Evolutionary conservation across 805 yeast species (phyloP).

Genomic region (Nakazawaea ambrosiae): DNA sequence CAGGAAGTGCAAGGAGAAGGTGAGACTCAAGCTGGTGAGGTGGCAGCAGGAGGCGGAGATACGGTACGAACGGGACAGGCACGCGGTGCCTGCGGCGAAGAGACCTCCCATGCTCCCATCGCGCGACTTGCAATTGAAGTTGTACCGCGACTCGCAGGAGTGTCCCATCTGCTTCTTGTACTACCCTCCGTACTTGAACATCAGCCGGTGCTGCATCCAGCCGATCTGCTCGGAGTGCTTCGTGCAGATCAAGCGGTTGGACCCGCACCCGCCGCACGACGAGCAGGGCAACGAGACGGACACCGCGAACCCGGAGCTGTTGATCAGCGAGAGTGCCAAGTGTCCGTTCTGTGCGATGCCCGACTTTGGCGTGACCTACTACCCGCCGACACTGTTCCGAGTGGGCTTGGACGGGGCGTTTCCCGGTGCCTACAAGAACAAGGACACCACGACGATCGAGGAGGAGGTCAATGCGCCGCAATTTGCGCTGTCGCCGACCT

Average conservation of each 20-base stretch:
- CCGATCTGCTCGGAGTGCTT: conserved; percentile 95
- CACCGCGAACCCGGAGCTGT: conserved; percentile 44
- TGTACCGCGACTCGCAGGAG: conserved; percentile 68
- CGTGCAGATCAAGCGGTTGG: conserved; percentile 86
- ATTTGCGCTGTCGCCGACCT: conserved; percentile 1
- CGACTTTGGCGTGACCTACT: conserved; percentile 77
- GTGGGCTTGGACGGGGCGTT: conserved; percentile 52
- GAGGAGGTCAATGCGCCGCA: conserved; percentile 11
- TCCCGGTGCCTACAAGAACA: conserved; percentile 34
- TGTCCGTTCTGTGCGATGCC: conserved; percentile 93
- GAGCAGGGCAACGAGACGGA: conserved; percentile 25
- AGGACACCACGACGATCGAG: conserved; percentile 16
- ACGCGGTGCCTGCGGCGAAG: conserved; percentile 18
- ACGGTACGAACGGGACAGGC: conserved; percentile 24
- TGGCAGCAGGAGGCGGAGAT: conserved; percentile 29
- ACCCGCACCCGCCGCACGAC: conserved; percentile 92
- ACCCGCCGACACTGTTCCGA: conserved; percentile 52
- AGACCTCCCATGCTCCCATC: conserved; percentile 28
- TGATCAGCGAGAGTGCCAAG: conserved; percentile 79
- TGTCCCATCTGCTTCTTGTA: conserved; percentile 93
- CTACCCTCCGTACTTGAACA: conserved; percentile 72
- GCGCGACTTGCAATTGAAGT: conserved; percentile 39
- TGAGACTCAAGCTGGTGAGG: conserved; percentile 31
- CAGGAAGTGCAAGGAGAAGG: conserved; percentile 31
- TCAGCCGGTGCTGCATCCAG: conserved; percentile 84